These are phyloP conservation scores for Jatropha multifida DNA, from an alignment of 441 rosid genomes.

Conservation along the genomic window DNA sequence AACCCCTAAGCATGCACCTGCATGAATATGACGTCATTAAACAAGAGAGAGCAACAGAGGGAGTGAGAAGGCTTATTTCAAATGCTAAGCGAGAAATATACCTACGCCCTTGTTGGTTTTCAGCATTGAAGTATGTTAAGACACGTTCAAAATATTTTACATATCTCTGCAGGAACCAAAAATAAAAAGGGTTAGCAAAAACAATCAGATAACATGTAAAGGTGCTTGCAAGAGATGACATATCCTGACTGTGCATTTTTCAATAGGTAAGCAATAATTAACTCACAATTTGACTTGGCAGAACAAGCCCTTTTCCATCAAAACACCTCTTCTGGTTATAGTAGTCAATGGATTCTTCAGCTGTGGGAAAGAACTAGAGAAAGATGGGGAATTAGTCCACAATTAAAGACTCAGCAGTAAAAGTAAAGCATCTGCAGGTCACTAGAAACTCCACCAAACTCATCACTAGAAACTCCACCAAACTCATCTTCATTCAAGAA, in stretches of 20 bases:
- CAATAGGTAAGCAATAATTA: conserved; percentile 14
- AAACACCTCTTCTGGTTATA: conserved; percentile 96
- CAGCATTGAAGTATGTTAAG: conserved; percentile 86
- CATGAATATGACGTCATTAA: conserved; percentile 26
- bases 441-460: conserved; percentile 10
- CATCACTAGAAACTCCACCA: conserved; percentile 2
- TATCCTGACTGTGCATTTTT: not conserved
- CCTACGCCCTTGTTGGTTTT: conserved; percentile 88
- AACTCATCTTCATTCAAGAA: conserved; percentile 5
- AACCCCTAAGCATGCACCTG: conserved; percentile 98
- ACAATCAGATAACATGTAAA: conserved; percentile 19
- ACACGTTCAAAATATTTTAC: conserved; percentile 91
- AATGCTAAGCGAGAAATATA: conserved; percentile 30
- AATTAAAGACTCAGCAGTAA: not conserved
- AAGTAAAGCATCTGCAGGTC: not conserved
- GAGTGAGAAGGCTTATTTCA: not conserved
- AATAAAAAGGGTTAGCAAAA: not conserved
- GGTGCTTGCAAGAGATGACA: not conserved
- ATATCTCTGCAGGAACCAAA: conserved; percentile 59
- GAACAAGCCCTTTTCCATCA: conserved; percentile 94
- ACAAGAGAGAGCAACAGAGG: not conserved
- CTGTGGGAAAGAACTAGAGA: conserved; percentile 92
- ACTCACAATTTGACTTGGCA: conserved; percentile 99
- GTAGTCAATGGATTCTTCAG: conserved; percentile 95
- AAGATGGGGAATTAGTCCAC: conserved; percentile 10